A percentile compares a stretch with the other conserved stretches of the same genome.
Evolutionary conservation across 352 stramenopile species (phyloP).

Genomic region (Phytopythium mirpurense): DNA sequence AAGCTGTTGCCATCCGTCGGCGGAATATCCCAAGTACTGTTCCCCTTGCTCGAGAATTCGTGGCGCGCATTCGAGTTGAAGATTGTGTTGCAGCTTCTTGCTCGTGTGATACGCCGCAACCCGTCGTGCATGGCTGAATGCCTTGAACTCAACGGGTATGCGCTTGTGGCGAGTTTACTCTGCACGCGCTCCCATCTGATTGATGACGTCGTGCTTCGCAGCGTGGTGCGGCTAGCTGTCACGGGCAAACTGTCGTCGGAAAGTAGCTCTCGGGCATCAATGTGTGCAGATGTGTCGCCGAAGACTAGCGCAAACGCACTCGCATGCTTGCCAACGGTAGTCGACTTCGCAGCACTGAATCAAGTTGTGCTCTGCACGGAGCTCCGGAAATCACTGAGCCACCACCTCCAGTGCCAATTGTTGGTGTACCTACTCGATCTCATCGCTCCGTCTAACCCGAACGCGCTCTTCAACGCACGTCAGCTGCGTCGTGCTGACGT

Average conservation of each 20-base stretch:
- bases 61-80: slow-evolving; percentile 40
- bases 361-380: slow-evolving; percentile 50
- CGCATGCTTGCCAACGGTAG: slow-evolving; percentile 33
- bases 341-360: slow-evolving; percentile 42
- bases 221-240: slow-evolving; percentile 40
- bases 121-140: slow-evolving; percentile 55
- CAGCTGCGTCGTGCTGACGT: slow-evolving; percentile 53
- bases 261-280: background rate
- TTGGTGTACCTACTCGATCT: slow-evolving; percentile 40
- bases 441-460: slow-evolving; percentile 48
- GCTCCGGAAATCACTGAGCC: slow-evolving; percentile 31
- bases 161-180: slow-evolving; percentile 41
- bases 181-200: slow-evolving; percentile 35
- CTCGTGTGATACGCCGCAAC: slow-evolving; percentile 45
- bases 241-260: slow-evolving; percentile 23
- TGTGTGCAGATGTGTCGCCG: background rate
- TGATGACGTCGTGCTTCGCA: slow-evolving; percentile 38
- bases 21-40: slow-evolving; percentile 46
- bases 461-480: slow-evolving; percentile 71
- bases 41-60: slow-evolving; percentile 55
- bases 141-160: slow-evolving; percentile 50
- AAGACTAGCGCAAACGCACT: background rate
- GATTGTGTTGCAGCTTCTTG: slow-evolving; percentile 40
- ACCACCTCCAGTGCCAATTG: slow-evolving; percentile 46
- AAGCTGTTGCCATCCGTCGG: slow-evolving; percentile 57